A percentile compares a stretch with the other conserved stretches of the same genome.
These are phyloP conservation scores for Boechera divaricarpa DNA, from an alignment of 345 rosid genomes.

Conservation along the genomic window DNA sequence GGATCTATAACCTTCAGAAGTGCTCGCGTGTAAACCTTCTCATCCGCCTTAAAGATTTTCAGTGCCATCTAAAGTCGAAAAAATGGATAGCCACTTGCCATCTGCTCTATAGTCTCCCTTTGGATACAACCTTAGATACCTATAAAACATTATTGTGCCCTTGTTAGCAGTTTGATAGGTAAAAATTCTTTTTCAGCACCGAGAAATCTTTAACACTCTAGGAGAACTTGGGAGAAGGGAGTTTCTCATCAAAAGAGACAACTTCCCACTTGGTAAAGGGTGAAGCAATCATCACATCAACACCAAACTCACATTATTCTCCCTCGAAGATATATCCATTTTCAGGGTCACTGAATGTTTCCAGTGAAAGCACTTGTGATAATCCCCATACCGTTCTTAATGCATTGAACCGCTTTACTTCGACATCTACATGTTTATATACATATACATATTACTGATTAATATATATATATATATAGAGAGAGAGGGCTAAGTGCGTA, in stretches of 20 bases:
- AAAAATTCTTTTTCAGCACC: not conserved
- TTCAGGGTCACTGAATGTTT: not conserved
- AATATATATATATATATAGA: not conserved
- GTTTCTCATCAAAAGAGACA: not conserved
- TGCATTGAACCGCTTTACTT: conserved; percentile 11
- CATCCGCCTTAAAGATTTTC: not conserved
- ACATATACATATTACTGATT: not conserved
- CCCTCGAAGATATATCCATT: conserved; percentile 11
- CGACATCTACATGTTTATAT: not conserved
- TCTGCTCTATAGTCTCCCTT: not conserved
- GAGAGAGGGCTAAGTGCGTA: not conserved
- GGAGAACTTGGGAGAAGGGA: not conserved
- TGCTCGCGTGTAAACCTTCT: not conserved
- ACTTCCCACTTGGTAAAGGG: conserved; percentile 3
- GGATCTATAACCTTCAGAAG: not conserved
- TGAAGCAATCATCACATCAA: conserved; percentile 13
- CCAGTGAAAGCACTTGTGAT: conserved; percentile 8
- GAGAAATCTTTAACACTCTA: conserved; percentile 7
- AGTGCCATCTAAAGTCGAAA: not conserved
- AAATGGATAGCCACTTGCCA: conserved; percentile 3
- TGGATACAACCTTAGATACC: conserved; percentile 16
- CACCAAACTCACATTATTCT: conserved; percentile 30
- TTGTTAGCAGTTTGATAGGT: not conserved
- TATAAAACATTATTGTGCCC: not conserved
- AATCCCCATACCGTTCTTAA: not conserved